phyloP scores from a whole-genome alignment of 768 basidiomycete species.

The Udeniomyces megalosporus region DNA sequence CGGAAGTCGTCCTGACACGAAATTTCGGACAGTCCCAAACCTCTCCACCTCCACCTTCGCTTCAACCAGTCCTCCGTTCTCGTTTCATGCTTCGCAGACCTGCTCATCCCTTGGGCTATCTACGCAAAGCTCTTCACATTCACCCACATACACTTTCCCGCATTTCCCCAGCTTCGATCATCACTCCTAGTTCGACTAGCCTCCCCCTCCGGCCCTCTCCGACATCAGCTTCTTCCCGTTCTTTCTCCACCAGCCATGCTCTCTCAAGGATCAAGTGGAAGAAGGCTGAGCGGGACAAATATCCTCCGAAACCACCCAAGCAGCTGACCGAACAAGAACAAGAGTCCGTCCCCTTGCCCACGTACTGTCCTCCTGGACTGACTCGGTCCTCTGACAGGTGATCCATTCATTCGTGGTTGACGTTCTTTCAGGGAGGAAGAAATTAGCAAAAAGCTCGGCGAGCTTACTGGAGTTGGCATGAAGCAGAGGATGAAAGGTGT shows the following conservation, averaged over 20 bases:
- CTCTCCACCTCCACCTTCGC: no score
- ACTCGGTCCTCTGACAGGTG: neutral
- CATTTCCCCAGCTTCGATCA: no score
- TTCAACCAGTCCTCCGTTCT: no score
- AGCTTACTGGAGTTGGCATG: neutral
- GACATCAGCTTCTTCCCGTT: neutral
- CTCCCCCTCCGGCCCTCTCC: neutral
- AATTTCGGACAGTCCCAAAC: no score
- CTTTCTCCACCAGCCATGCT: neutral
- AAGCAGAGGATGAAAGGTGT: constrained; percentile 2
- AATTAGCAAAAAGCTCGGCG: neutral
- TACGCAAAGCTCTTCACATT: no score
- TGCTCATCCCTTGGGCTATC: no score
- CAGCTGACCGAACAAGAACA: neutral
- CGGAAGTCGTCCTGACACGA: no score
- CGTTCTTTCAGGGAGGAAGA: neutral
- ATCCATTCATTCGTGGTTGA: neutral
- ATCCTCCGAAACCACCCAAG: neutral
- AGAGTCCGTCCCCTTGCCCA: no score
- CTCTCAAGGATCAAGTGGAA: neutral
- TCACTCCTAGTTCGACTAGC: no score
- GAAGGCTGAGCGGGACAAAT: neutral
- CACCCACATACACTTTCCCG: no score
- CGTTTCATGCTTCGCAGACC: no score
- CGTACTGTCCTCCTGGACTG: no score